phyloP scores from a whole-genome alignment of 1,284 basidiomycete species.

The Dichomitus squalens region DNA sequence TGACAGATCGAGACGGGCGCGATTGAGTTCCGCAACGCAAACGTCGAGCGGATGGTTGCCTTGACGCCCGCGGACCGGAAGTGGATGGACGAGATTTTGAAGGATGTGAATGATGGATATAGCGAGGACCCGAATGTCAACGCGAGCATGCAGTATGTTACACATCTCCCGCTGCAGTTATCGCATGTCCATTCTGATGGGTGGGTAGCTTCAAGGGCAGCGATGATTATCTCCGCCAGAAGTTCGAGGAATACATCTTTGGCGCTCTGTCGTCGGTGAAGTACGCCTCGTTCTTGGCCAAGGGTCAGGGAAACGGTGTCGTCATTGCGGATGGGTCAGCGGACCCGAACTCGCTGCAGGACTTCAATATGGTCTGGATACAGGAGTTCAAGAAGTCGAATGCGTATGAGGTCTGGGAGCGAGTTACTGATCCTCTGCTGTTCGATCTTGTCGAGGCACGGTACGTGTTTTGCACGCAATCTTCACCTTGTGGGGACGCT shows the following conservation, averaged over 20 bases:
- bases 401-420: constrained; percentile 87
- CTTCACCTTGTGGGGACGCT: neutral
- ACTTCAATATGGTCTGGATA: constrained; percentile 87
- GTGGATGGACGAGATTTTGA: constrained; percentile 84
- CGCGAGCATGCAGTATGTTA: constrained; percentile 64
- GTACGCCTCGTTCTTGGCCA: constrained; percentile 80
- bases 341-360: constrained; percentile 55
- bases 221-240: constrained; percentile 88
- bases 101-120: constrained; percentile 52
- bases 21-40: constrained; percentile 85
- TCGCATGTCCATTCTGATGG: neutral
- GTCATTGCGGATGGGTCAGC: constrained; percentile 64
- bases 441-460: constrained; percentile 93
- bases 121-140: constrained; percentile 59
- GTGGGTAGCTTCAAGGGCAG: constrained; percentile 79
- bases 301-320: constrained; percentile 63
- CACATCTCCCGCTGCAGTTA: neutral
- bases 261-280: constrained; percentile 83
- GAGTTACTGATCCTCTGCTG: constrained; percentile 82
- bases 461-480: constrained; percentile 43
- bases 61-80: constrained; percentile 93
- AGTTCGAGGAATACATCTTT: constrained; percentile 88
- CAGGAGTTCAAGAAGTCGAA: constrained; percentile 82
- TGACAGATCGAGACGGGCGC: constrained; percentile 78
- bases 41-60: constrained; percentile 74